These are phyloP conservation scores for Aurinia saxatilis DNA, from an alignment of 345 rosid genomes.

Conservation along the genomic window DNA sequence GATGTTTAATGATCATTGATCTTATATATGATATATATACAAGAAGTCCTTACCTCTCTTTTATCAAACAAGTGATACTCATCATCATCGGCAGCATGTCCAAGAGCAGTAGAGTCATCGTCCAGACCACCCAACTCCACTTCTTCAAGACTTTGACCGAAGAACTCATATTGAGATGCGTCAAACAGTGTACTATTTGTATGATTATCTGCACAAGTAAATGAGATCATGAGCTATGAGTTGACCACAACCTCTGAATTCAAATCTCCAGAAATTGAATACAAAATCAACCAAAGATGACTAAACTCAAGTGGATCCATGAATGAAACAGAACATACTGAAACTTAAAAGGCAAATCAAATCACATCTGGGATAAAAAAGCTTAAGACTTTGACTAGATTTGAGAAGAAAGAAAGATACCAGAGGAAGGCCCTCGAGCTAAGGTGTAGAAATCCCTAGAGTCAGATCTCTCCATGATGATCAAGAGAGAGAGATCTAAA, in stretches of 20 bases:
- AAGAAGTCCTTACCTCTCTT: conserved; percentile 50
- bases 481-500: conserved; percentile 17
- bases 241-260: not conserved
- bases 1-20: not conserved
- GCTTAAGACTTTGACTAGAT: not conserved
- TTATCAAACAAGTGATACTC: conserved; percentile 78
- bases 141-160: conserved; percentile 58
- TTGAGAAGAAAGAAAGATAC: not conserved
- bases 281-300: not conserved
- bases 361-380: not conserved
- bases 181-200: conserved; percentile 36
- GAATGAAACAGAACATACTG: not conserved
- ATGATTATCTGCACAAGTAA: conserved; percentile 22
- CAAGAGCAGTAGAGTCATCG: conserved; percentile 41
- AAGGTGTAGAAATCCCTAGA: conserved; percentile 38
- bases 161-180: conserved; percentile 72
- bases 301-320: not conserved
- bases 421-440: conserved; percentile 39
- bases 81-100: conserved; percentile 60
- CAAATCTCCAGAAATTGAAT: no score
- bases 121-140: conserved; percentile 69
- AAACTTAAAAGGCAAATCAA: not conserved
- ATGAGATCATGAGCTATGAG: not conserved
- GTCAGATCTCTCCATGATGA: conserved; percentile 62
- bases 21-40: not conserved